Conservation (phyloP, 345 rosid genomes). For the Arabidopsis suecica region DNA sequence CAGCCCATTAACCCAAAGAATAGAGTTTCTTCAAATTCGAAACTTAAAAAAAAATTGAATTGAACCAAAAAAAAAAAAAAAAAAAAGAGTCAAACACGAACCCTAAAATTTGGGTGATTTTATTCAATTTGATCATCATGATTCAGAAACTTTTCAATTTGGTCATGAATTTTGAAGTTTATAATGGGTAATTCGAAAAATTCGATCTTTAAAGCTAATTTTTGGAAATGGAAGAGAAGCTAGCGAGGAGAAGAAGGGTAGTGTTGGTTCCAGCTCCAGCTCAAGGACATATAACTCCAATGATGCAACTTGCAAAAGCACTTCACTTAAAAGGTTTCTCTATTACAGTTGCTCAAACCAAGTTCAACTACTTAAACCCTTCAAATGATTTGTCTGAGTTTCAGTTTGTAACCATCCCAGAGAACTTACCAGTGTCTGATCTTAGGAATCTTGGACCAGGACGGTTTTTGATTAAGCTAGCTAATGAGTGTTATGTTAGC, state of each 20-base stretch:
- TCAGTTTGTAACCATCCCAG: constrained; percentile 9
- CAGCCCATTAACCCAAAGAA: not conserved
- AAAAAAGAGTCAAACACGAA: not conserved
- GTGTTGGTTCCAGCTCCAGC: constrained; percentile 52
- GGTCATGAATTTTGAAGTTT: not conserved
- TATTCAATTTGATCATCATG: not conserved
- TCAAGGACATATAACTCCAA: constrained; percentile 67
- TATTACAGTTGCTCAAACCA: constrained; percentile 18
- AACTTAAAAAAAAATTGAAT: too few relatives aligned
- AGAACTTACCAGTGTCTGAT: constrained; percentile 6
- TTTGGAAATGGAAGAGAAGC: not conserved
- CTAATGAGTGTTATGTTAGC: not conserved
- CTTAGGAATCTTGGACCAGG: constrained; percentile 12
- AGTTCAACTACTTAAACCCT: constrained; percentile 23
- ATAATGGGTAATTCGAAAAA: not conserved
- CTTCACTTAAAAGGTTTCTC: constrained; percentile 47
- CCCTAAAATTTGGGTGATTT: not conserved
- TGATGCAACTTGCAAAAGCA: constrained; percentile 58
- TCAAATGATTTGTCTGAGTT: constrained; percentile 1
- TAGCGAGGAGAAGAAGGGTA: not conserved
- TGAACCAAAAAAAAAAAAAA: too few relatives aligned
- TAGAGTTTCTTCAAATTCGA: not conserved
- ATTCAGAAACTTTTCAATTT: not conserved
- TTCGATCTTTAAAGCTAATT: not conserved
- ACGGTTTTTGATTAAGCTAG: not conserved